These are phyloP conservation scores for Rubia peregrina DNA, from an alignment of 305 asterid species.

Conservation along the genomic window DNA sequence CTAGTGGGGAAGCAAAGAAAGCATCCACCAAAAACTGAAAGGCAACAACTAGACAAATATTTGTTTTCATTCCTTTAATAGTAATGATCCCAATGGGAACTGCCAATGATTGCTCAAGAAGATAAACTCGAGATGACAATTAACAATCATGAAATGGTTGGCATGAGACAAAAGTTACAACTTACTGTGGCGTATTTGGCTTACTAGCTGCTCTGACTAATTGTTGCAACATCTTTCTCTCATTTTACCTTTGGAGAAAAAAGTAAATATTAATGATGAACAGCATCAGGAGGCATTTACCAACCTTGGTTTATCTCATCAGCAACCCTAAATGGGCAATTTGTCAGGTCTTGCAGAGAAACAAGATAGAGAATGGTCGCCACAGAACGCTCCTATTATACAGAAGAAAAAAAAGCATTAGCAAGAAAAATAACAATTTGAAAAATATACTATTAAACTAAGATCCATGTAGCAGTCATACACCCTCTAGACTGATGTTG, in stretches of 20 bases:
- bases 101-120: background rate
- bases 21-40: background rate
- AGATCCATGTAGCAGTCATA: slow-evolving; percentile 30
- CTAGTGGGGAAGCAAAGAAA: background rate
- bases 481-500: slow-evolving; percentile 99
- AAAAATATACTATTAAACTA: slow-evolving; percentile 11
- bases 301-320: slow-evolving; percentile 99
- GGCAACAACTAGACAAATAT: background rate
- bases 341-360: slow-evolving; percentile 93
- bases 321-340: slow-evolving; percentile 98
- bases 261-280: slow-evolving; percentile 8
- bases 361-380: slow-evolving; percentile 95
- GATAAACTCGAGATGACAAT: background rate
- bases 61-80: background rate
- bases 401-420: slow-evolving; percentile 20
- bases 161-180: background rate
- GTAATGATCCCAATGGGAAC: too few relatives aligned
- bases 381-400: slow-evolving; percentile 96
- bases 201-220: slow-evolving; percentile 94
- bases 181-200: slow-evolving; percentile 93
- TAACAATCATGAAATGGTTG: background rate
- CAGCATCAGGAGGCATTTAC: slow-evolving; percentile 10
- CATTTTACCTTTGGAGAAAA: slow-evolving; percentile 60
- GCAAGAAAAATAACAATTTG: slow-evolving; percentile 25
- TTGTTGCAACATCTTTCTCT: slow-evolving; percentile 98